A percentile compares a stretch with the other conserved stretches of the same genome.
Evolutionary conservation across 371 early-diverging fungal genomes (phyloP).

Genomic region (Circinella minor): DNA sequence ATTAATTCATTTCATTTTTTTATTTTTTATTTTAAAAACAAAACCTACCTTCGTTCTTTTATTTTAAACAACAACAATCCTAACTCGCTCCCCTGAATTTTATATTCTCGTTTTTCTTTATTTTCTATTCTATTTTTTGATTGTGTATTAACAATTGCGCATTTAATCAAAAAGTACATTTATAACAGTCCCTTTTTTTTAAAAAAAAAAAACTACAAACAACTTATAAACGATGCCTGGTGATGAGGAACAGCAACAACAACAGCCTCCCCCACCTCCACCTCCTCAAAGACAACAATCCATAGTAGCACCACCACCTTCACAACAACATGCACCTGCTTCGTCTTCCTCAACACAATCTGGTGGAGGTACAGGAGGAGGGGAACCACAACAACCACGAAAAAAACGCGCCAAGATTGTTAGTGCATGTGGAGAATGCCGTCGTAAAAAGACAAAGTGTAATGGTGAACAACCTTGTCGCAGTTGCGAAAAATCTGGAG

Average conservation of each 20-base stretch:
- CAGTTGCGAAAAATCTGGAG: constrained; percentile 59
- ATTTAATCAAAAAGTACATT: neutral
- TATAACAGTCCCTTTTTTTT: neutral
- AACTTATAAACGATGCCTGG: constrained; percentile 20
- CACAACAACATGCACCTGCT: neutral
- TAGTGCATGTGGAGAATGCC: constrained; percentile 61
- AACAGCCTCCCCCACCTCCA: constrained; percentile 6
- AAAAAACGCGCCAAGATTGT: constrained; percentile 67
- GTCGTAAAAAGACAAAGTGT: constrained; percentile 61
- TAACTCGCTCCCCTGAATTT: neutral
- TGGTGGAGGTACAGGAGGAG: neutral
- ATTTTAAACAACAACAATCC: neutral
- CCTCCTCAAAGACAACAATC: constrained; percentile 3
- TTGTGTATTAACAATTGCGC: neutral
- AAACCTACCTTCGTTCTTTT: too few species aligned
- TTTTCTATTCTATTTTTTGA: neutral
- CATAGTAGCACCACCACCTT: neutral
- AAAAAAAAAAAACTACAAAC: neutral
- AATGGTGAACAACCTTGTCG: constrained; percentile 67
- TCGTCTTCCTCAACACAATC: neutral
- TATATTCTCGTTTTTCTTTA: neutral
- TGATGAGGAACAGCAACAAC: constrained; percentile 25
- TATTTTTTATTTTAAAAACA: neutral
- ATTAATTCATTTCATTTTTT: neutral
- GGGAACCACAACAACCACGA: constrained; percentile 30